Percentiles rank a stretch among this genome's conserved stretches.
Conservation (phyloP, 176 grass and related monocot genomes). For the Leersia perrieri region DNA sequence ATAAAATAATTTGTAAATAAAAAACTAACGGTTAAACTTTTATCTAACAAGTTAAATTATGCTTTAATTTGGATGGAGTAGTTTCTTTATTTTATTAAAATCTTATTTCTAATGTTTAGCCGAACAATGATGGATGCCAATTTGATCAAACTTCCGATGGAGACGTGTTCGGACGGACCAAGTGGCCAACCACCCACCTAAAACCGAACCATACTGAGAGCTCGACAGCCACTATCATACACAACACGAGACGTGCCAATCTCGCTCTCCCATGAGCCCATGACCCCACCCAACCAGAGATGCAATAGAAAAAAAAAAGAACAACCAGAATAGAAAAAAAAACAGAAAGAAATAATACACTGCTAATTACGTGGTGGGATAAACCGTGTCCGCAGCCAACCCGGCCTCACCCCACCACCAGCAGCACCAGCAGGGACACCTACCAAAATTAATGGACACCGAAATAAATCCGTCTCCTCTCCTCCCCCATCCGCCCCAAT, state of each 20-base stretch:
- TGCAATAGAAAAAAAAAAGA: background rate
- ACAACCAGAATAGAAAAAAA: background rate
- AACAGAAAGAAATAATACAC: background rate
- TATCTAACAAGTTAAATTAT: too few species aligned
- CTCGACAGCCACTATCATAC: background rate
- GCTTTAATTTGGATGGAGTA: too few species aligned
- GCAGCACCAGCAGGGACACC: too few species aligned
- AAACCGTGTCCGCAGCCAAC: background rate
- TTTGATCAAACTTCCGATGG: background rate
- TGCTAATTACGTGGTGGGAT: constrained; percentile 19
- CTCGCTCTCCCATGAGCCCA: background rate
- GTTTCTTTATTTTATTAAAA: too few species aligned
- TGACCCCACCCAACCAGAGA: background rate
- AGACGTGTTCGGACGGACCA: background rate
- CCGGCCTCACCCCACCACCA: background rate
- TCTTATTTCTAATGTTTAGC: too few species aligned
- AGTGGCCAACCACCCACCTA: constrained; percentile 9
- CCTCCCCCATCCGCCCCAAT: background rate
- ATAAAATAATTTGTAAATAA: too few species aligned
- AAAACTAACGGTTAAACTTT: too few species aligned
- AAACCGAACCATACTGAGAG: background rate
- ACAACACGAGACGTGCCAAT: constrained; percentile 13
- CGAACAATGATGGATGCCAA: background rate
- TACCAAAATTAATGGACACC: constrained; percentile 17
- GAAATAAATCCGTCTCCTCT: constrained; percentile 24